A percentile compares a stretch with the other conserved stretches of the same genome.
phyloP scores from a whole-genome alignment of 2,329 filamentous ascomycete genomes.

The Nothophaeocryptopus gaeumannii region DNA sequence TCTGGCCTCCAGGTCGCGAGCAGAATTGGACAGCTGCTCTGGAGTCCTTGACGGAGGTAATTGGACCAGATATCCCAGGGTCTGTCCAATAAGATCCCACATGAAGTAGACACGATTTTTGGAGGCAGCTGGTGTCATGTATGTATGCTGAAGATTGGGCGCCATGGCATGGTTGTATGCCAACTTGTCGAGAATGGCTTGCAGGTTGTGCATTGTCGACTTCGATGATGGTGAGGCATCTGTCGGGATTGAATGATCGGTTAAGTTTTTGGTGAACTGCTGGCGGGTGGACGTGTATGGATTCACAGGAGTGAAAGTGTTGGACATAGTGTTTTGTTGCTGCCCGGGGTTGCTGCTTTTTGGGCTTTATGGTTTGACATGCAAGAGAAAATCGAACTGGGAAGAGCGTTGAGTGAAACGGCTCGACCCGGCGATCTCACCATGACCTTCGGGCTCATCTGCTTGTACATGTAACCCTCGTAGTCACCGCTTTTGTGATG shows the following conservation, averaged over 20 bases:
- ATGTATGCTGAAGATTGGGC: slow-evolving; percentile 35
- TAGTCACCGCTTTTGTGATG: too few relatives aligned
- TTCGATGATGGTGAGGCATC: slow-evolving; percentile 25
- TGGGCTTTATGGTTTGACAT: too few relatives aligned
- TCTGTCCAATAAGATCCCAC: slow-evolving; percentile 22
- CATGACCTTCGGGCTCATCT: too few relatives aligned
- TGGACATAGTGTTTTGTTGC: too few relatives aligned
- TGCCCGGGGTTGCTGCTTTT: too few relatives aligned
- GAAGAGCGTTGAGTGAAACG: too few relatives aligned
- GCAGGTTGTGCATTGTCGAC: slow-evolving; percentile 19
- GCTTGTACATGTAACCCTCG: too few relatives aligned
- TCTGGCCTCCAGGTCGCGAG: slow-evolving; percentile 2
- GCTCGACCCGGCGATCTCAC: too few relatives aligned
- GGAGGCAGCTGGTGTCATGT: slow-evolving; percentile 33
- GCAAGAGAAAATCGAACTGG: too few relatives aligned
- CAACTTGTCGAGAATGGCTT: slow-evolving; percentile 28
- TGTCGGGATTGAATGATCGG: slow-evolving; percentile 17
- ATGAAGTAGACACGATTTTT: slow-evolving; percentile 39
- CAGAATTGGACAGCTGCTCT: not conserved
- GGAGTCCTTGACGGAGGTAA: slow-evolving; percentile 7
- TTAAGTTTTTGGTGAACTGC: slow-evolving; percentile 27
- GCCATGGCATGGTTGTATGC: slow-evolving; percentile 35
- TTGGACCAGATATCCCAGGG: slow-evolving; percentile 9
- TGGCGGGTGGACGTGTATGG: slow-evolving; percentile 31
- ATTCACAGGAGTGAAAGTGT: slow-evolving; percentile 12